phyloP scores from a whole-genome alignment of 331 rosid genomes.

The Cydonia oblonga region DNA sequence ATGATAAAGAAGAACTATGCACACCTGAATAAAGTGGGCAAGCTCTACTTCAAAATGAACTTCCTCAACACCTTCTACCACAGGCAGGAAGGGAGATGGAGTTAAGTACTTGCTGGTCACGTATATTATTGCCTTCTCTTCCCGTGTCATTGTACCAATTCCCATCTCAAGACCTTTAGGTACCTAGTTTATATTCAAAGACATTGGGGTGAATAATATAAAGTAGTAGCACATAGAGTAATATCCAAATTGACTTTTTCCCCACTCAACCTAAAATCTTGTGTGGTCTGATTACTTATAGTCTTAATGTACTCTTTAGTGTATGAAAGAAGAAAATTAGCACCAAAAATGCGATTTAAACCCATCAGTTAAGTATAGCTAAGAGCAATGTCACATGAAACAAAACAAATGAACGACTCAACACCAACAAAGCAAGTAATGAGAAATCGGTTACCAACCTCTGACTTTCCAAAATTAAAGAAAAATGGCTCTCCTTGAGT shows the following conservation, averaged over 20 bases:
- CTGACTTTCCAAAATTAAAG: conserved; percentile 87
- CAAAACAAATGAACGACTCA: not conserved
- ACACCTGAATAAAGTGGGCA: conserved; percentile 81
- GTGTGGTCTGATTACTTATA: not conserved
- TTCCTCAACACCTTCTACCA: conserved; percentile 58
- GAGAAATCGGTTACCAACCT: conserved; percentile 38
- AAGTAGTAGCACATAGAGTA: too few relatives aligned
- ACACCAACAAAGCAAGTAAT: not conserved
- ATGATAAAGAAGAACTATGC: conserved; percentile 18
- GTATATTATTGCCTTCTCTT: conserved; percentile 77
- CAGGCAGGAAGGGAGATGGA: conserved; percentile 56
- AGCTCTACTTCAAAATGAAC: conserved; percentile 89
- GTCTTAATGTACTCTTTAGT: not conserved
- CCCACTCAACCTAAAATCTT: not conserved
- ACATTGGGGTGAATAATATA: not conserved
- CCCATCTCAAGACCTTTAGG: conserved; percentile 98
- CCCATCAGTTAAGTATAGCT: not conserved
- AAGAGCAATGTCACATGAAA: not conserved
- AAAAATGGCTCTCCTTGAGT: conserved; percentile 65
- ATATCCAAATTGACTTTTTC: not conserved
- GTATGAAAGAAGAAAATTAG: not conserved
- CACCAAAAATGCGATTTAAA: not conserved
- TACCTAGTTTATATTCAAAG: conserved; percentile 38
- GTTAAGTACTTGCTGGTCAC: conserved; percentile 59
- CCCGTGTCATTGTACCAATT: conserved; percentile 77